Evolutionary conservation across 768 basidiomycete genomes (phyloP).

Genomic region (Tricholoma sp.): DNA sequence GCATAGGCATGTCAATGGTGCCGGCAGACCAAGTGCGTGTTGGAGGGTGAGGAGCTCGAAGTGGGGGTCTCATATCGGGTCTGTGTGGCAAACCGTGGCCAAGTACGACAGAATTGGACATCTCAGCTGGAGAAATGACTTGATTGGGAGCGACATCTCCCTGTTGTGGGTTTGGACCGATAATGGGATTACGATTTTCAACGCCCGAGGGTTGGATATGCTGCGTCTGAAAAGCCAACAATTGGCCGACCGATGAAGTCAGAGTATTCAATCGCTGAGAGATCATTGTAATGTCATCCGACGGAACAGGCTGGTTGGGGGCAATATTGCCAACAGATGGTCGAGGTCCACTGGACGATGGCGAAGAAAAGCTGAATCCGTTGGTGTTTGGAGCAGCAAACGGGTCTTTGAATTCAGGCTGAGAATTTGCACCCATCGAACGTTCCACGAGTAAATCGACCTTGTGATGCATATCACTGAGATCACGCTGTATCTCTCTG

Average conservation of each 20-base stretch:
- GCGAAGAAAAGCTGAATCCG: conserved; percentile 26
- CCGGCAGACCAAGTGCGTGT: conserved; percentile 86
- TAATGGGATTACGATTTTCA: conserved; percentile 36
- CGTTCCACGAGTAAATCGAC: conserved; percentile 73
- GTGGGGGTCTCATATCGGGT: conserved; percentile 53
- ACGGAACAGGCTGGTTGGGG: conserved; percentile 62
- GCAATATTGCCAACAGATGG: conserved; percentile 66
- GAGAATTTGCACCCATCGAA: conserved; percentile 37
- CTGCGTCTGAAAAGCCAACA: conserved; percentile 77
- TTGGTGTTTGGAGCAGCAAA: conserved; percentile 49
- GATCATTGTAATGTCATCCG: conserved; percentile 71
- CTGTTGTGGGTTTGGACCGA: conserved; percentile 35
- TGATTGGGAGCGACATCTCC: conserved; percentile 46
- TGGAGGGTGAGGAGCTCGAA: conserved; percentile 64
- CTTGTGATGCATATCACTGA: conserved; percentile 73
- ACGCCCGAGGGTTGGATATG: conserved; percentile 46
- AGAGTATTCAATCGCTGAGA: conserved; percentile 75
- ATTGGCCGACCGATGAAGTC: conserved; percentile 80
- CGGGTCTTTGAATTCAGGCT: conserved; percentile 82
- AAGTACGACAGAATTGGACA: conserved; percentile 37
- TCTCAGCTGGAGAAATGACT: conserved; percentile 34
- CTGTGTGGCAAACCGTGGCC: conserved; percentile 63
- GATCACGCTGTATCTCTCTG: conserved; percentile 69
- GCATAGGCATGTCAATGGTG: conserved; percentile 66
- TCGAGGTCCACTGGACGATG: conserved; percentile 42